phyloP scores from a whole-genome alignment of 1,284 basidiomycete species.

The Macrocystidia cucumis region DNA sequence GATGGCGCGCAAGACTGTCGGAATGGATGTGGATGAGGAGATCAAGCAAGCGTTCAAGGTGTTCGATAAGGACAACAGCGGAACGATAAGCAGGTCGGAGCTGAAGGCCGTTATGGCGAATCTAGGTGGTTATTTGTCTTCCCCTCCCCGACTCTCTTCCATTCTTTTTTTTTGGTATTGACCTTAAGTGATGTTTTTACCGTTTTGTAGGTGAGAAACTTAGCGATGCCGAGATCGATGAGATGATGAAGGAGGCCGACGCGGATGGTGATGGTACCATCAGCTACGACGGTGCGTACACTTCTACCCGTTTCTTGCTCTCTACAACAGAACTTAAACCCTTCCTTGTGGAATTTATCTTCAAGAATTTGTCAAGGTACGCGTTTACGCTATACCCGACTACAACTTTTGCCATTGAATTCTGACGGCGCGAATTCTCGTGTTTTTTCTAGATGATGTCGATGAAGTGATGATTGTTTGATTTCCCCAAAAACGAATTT shows the following conservation, averaged over 20 bases:
- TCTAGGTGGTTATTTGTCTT: constrained; percentile 14
- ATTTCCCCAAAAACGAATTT: no score
- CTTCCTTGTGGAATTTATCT: no score
- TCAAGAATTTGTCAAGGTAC: constrained; percentile 66
- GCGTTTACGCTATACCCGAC: no score
- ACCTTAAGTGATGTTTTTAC: neutral
- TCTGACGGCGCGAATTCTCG: constrained; percentile 3
- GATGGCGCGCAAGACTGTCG: constrained; percentile 83
- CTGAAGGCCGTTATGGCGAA: constrained; percentile 30
- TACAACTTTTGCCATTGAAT: neutral
- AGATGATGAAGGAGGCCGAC: constrained; percentile 6
- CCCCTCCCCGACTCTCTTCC: no score
- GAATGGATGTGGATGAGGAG: constrained; percentile 73
- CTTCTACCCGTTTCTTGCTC: no score
- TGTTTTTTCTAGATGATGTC: constrained; percentile 26
- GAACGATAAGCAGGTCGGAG: constrained; percentile 66
- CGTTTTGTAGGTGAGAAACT: constrained; percentile 2
- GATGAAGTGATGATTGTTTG: constrained; percentile 20
- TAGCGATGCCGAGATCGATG: constrained; percentile 1
- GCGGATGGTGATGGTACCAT: constrained; percentile 4
- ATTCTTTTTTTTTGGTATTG: no score
- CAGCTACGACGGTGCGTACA: constrained; percentile 4
- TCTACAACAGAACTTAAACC: no score
- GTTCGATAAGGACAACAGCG: constrained; percentile 74
- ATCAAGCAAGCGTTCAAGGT: constrained; percentile 72